Conservation (phyloP, 2,329 filamentous ascomycete species). For the Trichoderma sp. region DNA sequence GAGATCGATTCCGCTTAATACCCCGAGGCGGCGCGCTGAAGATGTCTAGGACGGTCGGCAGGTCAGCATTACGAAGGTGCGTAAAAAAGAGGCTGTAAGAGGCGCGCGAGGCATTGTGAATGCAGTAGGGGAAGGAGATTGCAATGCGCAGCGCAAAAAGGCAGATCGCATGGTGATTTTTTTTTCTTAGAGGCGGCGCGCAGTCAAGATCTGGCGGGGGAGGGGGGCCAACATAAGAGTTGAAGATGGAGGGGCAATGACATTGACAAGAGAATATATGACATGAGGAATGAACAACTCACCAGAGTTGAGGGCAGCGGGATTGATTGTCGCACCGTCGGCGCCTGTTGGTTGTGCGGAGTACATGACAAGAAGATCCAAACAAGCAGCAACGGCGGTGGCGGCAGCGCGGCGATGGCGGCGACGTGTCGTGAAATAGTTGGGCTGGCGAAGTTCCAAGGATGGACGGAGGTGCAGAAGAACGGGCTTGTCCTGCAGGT, state of each 20-base stretch:
- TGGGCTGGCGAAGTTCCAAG: conserved; percentile 45
- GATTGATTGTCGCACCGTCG: conserved; percentile 88
- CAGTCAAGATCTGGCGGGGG: not conserved
- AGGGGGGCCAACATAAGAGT: conserved; percentile 1
- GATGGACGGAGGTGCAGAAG: conserved; percentile 45
- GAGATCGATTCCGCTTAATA: conserved; percentile 77
- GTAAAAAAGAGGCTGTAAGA: not conserved
- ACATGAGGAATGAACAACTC: conserved; percentile 38
- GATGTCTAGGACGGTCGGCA: conserved; percentile 40
- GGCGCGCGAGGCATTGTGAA: conserved; percentile 15
- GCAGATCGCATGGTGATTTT: not conserved
- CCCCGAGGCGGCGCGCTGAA: conserved; percentile 60
- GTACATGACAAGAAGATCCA: conserved; percentile 37
- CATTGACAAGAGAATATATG: not conserved
- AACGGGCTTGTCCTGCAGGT: conserved; percentile 49
- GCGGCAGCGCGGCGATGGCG: conserved; percentile 46
- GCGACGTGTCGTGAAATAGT: conserved; percentile 63
- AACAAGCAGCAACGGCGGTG: conserved; percentile 28
- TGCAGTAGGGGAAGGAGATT: not conserved
- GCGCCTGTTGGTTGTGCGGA: conserved; percentile 62
- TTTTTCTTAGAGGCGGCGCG: not conserved
- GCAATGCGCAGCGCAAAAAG: not conserved
- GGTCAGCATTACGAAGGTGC: conserved; percentile 30
- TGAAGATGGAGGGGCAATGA: conserved; percentile 17
- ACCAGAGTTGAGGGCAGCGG: conserved; percentile 82